These are phyloP conservation scores for Waltergamsia citrina DNA, from an alignment of 2,329 filamentous ascomycete species.

Conservation along the genomic window DNA sequence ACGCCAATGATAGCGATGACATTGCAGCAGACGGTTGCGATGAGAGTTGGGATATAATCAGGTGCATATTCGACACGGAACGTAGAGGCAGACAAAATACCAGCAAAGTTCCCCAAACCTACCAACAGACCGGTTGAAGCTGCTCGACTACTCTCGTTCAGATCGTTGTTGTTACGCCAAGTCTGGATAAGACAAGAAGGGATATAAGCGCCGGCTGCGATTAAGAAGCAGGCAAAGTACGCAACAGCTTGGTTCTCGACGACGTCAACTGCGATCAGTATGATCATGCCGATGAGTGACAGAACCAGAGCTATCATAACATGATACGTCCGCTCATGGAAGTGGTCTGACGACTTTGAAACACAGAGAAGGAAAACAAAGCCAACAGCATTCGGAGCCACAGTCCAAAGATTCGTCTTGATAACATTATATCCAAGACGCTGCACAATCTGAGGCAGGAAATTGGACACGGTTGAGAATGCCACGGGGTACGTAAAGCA, in stretches of 20 bases:
- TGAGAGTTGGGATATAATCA: slow-evolving; percentile 34
- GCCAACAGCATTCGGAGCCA: slow-evolving; percentile 36
- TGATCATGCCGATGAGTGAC: slow-evolving; percentile 31
- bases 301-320: slow-evolving; percentile 24
- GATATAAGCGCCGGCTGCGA: slow-evolving; percentile 34
- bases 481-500: slow-evolving; percentile 37
- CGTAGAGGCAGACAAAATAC: slow-evolving; percentile 32
- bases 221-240: slow-evolving; percentile 40
- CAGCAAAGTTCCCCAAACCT: slow-evolving; percentile 37
- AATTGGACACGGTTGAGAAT: slow-evolving; percentile 24
- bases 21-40: slow-evolving; percentile 26
- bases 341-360: slow-evolving; percentile 31
- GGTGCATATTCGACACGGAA: slow-evolving; percentile 38
- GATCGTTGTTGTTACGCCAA: slow-evolving; percentile 44
- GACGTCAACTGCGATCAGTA: slow-evolving; percentile 31
- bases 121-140: slow-evolving; percentile 36
- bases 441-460: slow-evolving; percentile 35
- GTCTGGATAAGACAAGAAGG: slow-evolving; percentile 35
- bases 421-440: slow-evolving; percentile 31
- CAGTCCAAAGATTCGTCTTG: slow-evolving; percentile 37
- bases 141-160: slow-evolving; percentile 35
- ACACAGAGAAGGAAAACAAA: slow-evolving; percentile 33
- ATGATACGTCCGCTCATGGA: slow-evolving; percentile 34
- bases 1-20: slow-evolving; percentile 8
- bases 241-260: slow-evolving; percentile 28